phyloP scores from a whole-genome alignment of 2,329 filamentous ascomycete genomes.

The Fusarium proliferatum region DNA sequence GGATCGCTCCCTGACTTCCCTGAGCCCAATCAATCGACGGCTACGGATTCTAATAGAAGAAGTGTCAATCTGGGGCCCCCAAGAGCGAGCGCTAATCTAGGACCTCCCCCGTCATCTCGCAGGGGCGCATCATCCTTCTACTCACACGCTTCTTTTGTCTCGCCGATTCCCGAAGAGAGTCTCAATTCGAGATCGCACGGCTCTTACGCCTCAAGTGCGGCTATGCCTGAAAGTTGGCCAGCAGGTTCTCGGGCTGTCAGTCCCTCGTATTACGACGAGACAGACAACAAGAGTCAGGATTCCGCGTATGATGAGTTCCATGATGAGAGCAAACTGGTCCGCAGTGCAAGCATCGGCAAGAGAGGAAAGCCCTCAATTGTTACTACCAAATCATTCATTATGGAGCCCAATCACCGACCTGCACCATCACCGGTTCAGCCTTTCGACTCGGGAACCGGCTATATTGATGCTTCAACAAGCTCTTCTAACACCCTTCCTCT shows the following conservation, averaged over 20 bases:
- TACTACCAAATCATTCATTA: constrained; percentile 47
- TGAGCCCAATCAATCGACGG: constrained; percentile 50
- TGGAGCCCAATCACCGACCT: constrained; percentile 43
- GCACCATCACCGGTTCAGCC: constrained; percentile 53
- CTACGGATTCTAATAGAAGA: constrained; percentile 53
- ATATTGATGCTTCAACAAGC: constrained; percentile 59
- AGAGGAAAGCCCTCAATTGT: constrained; percentile 68
- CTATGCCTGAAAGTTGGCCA: constrained; percentile 76
- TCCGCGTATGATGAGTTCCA: constrained; percentile 59
- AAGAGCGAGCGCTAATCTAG: constrained; percentile 64
- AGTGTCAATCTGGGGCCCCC: constrained; percentile 60
- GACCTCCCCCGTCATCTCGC: constrained; percentile 70
- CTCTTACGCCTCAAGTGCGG: constrained; percentile 78
- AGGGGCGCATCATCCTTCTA: constrained; percentile 73
- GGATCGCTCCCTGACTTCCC: constrained; percentile 71
- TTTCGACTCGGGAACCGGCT: constrained; percentile 59
- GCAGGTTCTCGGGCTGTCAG: constrained; percentile 59
- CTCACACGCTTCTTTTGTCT: constrained; percentile 74
- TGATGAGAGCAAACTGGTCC: constrained; percentile 68
- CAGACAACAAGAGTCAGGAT: constrained; percentile 56
- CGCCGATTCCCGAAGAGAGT: constrained; percentile 80
- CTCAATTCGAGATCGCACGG: constrained; percentile 66
- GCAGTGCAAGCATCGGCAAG: constrained; percentile 71
- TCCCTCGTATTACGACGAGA: constrained; percentile 62
- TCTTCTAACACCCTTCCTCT: constrained; percentile 58